A percentile compares a stretch with the other conserved stretches of the same genome.
phyloP scores from a whole-genome alignment of 163 green algal species.

The Scenedesmus sp. region DNA sequence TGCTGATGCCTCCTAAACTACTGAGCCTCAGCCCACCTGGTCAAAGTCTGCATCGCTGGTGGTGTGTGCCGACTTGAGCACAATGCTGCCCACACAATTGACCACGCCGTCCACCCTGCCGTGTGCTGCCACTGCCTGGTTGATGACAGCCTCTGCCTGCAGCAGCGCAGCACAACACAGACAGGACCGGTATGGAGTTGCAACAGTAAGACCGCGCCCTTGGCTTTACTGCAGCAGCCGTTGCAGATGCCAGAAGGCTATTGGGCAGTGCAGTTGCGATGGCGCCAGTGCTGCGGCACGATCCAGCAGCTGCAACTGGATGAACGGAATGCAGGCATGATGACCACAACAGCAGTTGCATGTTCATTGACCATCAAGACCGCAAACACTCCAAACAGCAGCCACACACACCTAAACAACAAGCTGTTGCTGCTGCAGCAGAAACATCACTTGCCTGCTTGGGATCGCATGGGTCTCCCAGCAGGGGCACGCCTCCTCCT shows the following conservation, averaged over 20 bases:
- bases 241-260: background rate
- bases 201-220: too few species aligned
- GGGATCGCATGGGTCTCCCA: slow-evolving; percentile 70
- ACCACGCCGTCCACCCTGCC: slow-evolving; percentile 77
- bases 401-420: background rate
- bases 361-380: background rate
- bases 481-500: slow-evolving; percentile 21
- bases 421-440: background rate
- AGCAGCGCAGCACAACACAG: background rate
- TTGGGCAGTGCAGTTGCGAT: background rate
- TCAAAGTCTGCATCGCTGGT: slow-evolving; percentile 74
- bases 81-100: slow-evolving; percentile 83
- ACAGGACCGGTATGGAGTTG: background rate
- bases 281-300: background rate
- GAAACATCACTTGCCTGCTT: slow-evolving; percentile 59
- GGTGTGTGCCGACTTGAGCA: slow-evolving; percentile 80
- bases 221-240: background rate
- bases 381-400: background rate
- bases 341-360: background rate
- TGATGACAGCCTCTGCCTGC: slow-evolving; percentile 74
- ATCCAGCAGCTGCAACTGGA: background rate
- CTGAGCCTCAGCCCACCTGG: slow-evolving; percentile 20
- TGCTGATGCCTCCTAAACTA: too few species aligned
- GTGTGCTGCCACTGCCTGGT: slow-evolving; percentile 54
- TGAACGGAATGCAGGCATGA: background rate